Base-by-base conservation (phyloP, 108 stramenopile species). In the Aureococcus anophagefferens region DNA sequence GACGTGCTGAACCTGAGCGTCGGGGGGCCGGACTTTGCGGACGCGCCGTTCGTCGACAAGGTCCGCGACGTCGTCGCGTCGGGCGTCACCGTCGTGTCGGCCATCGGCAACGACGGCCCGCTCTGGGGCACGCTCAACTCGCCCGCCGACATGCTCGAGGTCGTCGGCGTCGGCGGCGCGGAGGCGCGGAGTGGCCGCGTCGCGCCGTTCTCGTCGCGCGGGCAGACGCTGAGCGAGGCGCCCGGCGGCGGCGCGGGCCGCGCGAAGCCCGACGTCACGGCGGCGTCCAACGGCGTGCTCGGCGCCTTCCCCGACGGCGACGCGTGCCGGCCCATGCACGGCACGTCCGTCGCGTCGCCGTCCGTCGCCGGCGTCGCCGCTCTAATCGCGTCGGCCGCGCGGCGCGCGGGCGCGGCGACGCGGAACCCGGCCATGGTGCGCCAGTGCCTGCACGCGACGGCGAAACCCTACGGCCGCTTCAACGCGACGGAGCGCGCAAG, bases 81-180 rank as follows among this genome's bases (percentile, higher is more conserved):
- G 70, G 74, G 74, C 0, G 29, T 76, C 1, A 34, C 74, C 17
- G 31, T 76, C n/a, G 74, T 76, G 3, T 75, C 75, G 9, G 75
- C 75, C 0, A 74, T 75, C 30, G 75, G 75, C 30, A 76, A 76
- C 64, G 75, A 76, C 74, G 75, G 75, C 13, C 75, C 75, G 7
- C 34, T 71, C 35, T 75, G 69, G 68, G 75, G 75, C 7, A 76
- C 75, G 13, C 63, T 70, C 34, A 68, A 76, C 62, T 68, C 73
- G 35, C 75, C 75, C 30, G 75, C 74, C 33, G 75, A 76, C 33
- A 69, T 36, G 70, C 30, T 35, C 30, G 74, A 75, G 63, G 71
- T 70, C 3, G 75, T 76, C 35, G 75, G 74, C 0, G 75, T 76
- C 25, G 75, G 75, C 5, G 75, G 68, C 18, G 17, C 63, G 18